Evolutionary conservation across 352 stramenopile species (phyloP).

Genomic region (Saprolegnia parasitica): DNA sequence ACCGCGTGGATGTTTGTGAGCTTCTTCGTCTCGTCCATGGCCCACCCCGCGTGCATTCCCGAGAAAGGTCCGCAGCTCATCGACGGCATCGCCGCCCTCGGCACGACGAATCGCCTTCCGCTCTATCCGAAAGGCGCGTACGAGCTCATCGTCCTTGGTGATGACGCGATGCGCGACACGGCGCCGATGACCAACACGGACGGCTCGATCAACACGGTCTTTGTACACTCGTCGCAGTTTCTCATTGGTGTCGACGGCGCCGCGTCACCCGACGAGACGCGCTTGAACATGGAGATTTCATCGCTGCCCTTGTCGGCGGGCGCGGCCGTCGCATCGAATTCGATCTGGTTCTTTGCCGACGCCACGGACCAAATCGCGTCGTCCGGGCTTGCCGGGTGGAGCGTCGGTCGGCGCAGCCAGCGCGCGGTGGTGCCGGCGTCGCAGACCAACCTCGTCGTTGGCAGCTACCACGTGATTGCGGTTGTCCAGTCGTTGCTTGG

Average conservation of each 20-base stretch:
- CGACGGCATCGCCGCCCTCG: background rate
- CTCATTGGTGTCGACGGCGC: conserved; percentile 3
- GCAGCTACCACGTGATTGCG: background rate
- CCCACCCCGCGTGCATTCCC: conserved; percentile 6
- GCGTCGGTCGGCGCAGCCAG: background rate
- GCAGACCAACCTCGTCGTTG: background rate
- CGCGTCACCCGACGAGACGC: background rate
- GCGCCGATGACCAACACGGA: background rate
- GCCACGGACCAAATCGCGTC: background rate
- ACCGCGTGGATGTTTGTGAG: background rate
- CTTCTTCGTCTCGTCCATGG: conserved; percentile 11
- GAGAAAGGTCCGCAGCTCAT: conserved; percentile 9
- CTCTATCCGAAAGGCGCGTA: conserved; percentile 3
- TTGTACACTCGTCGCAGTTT: background rate
- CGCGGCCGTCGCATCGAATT: background rate
- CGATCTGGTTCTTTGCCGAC: background rate
- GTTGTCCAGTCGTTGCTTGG: background rate
- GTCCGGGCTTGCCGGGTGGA: background rate
- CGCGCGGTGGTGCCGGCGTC: background rate
- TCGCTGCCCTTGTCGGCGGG: background rate
- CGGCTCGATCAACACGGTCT: background rate
- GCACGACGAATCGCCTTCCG: conserved; percentile 3
- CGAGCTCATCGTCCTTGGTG: background rate
- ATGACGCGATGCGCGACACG: background rate
- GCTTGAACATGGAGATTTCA: background rate